Conservation (phyloP, 169 alveolate species). For the Perkinsus olseni region DNA sequence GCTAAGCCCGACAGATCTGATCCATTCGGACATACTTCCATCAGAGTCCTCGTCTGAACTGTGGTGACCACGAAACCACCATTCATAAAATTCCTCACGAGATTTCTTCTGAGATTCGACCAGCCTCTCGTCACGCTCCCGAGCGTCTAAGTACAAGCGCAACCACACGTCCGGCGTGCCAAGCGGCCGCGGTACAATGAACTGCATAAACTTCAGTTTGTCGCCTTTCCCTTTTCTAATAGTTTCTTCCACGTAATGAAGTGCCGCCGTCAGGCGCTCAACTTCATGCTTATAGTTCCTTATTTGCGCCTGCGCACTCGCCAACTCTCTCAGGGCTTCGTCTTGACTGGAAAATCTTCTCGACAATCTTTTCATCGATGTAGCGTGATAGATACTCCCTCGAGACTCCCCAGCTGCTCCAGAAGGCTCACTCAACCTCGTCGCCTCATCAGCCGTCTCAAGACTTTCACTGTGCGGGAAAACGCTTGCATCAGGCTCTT, state of each 20-base stretch:
- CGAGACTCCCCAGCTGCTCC: neutral
- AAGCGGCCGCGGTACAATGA: neutral
- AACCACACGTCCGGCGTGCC: neutral
- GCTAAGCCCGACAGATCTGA: neutral
- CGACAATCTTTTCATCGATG: neutral
- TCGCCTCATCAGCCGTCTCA: too few relatives aligned
- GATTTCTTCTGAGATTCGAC: neutral
- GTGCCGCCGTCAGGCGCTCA: neutral
- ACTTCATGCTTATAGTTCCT: neutral
- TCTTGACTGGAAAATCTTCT: neutral
- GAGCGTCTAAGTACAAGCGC: neutral
- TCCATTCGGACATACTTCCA: neutral
- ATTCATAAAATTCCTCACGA: neutral
- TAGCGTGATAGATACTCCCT: neutral
- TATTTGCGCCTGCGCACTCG: neutral
- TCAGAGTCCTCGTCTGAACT: neutral
- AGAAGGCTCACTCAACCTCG: too few relatives aligned
- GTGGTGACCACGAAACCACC: neutral
- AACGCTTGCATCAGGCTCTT: too few relatives aligned
- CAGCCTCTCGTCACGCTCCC: neutral
- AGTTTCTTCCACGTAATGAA: neutral
- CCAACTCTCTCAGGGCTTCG: neutral
- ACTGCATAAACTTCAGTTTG: too few relatives aligned
- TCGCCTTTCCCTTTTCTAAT: neutral
- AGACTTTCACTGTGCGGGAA: too few relatives aligned